Evolutionary conservation across 495 filamentous ascomycete genomes (phyloP), one percentile per base, ranked within the genome.

Genomic region (Echria macrotheca): DNA sequence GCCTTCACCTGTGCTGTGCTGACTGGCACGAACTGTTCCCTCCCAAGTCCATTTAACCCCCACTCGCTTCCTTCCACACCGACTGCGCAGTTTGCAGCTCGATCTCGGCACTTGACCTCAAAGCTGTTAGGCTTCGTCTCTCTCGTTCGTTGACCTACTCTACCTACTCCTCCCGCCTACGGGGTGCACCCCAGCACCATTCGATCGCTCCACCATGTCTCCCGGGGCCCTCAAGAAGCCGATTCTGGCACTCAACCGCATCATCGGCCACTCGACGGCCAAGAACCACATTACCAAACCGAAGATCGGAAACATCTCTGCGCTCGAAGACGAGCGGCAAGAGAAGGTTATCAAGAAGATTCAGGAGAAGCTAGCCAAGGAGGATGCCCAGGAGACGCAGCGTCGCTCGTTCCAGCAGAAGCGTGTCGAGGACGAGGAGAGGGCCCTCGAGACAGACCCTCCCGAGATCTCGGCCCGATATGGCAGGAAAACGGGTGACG

Each of bases 391-490:
- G 11, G 74, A 84, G 47, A 74, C 82, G 37, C 65, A 74, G 38
- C 71, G 76, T 49, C 66, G 68, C 7, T 78, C 74, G 11, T 66
- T 65, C 57, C 75, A 65, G 62, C 72, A 58, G 44, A 71, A 65
- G 59, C 74, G 68, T 46, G 69, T 52, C 22, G 68, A 72, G 51
- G 63, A 71, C 21, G 72, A 75, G 48, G 58, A 68, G n/a, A 66
- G 56, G 21, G 69, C 69, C 15, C 56, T 69, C 24, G 54, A 66
- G 5, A 48, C 68, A 15, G 76, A 84, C 49, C 65, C 67, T 2
- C 67, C 67, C 63, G 77, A 84, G 40, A 76, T 83, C 66, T 73
- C 73, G 28, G 68, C 69, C 18, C 77, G 77, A 22, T 85, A 86
- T 61, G 84, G 82, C 48, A 80, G 71, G 19, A 61, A 61, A 29